A percentile compares a stretch with the other conserved stretches of the same genome.
These are phyloP conservation scores for Zoysia pacifica DNA, from an alignment of 176 grass and related monocot genomes.

Conservation along the genomic window DNA sequence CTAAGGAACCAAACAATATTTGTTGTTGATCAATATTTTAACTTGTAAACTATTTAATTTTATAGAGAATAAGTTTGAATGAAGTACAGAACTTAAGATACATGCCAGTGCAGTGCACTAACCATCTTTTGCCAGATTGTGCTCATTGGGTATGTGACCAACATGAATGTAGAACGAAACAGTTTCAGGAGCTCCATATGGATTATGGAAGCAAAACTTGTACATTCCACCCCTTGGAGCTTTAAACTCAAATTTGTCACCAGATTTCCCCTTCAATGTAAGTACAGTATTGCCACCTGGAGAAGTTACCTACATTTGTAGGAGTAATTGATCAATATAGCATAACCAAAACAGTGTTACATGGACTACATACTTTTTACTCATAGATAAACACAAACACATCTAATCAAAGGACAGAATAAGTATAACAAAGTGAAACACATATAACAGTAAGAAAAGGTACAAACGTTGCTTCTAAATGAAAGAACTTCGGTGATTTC, in stretches of 20 bases:
- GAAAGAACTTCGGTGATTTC: not conserved
- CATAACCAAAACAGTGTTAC: slow-evolving; percentile 2
- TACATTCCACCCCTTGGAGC: slow-evolving; percentile 92
- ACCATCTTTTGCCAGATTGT: slow-evolving; percentile 97
- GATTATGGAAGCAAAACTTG: slow-evolving; percentile 98
- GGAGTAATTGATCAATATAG: not conserved
- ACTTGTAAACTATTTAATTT: not conserved
- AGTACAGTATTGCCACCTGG: slow-evolving; percentile 79
- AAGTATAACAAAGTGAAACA: not conserved
- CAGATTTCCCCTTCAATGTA: slow-evolving; percentile 81
- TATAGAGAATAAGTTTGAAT: not conserved
- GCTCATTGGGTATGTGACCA: slow-evolving; percentile 97
- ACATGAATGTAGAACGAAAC: slow-evolving; percentile 99
- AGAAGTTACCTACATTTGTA: slow-evolving; percentile 65
- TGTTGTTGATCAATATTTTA: not conserved
- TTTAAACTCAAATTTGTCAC: slow-evolving; percentile 96
- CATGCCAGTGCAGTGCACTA: slow-evolving; percentile 24
- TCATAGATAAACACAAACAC: not conserved
- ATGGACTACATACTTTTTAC: not conserved
- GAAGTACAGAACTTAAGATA: slow-evolving; percentile 16
- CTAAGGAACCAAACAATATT: slow-evolving; percentile 5
- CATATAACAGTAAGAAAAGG: not conserved
- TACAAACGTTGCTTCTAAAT: not conserved
- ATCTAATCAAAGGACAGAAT: not conserved
- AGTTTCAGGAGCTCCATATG: slow-evolving; percentile 86